Evolutionary conservation across 1,284 basidiomycete genomes (phyloP), one percentile per base, ranked within the genome.

Genomic region (Phylloboletellus chloephorus): DNA sequence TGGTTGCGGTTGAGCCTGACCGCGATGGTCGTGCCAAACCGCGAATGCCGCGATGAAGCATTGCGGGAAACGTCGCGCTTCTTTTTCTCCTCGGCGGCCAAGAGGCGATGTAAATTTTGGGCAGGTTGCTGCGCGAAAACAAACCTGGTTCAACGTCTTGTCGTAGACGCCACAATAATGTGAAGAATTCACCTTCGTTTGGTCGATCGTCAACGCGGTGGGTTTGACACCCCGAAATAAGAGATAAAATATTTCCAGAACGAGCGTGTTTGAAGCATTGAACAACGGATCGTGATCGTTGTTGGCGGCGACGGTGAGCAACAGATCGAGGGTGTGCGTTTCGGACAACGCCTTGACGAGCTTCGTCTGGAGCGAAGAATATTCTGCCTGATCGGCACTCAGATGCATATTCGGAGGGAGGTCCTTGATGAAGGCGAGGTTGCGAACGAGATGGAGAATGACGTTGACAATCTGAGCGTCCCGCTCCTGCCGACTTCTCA

Each of bases 1-100:
- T 76, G 76, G 54, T 70, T 72, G 16, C 78, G 61, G 44, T 86
- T 79, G 53, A 82, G 67, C 48, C 73, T 76, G 37, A 96, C 82
- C 10, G 83, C 67, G 48, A 96, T 82, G 2, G 92, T 95, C 0
- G 93, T 96, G 0, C 93, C 93, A 62, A 97, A 97, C 26, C 93
- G 79, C 17, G 90, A 90, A 64, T 97, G 93, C 20, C 93, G 77
- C 12, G 89, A 86, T n/a, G 79, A 73, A 2, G 79, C 72, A 37
- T 74, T 74, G 25, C 80, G 74, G 0, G 76, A 67, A 10, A 76
- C 58, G 42, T 79, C 68, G 23, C 73, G 71, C 49, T 79, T 80
- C 25, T 70, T 67, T 41, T 73, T 73, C 48, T 78, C 76, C 64
- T 95, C 91, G 26, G 73, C 67, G 5, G 77, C 79, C 4, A 96